Evolutionary conservation across 371 early-diverging fungal genomes (phyloP), one percentile per base, ranked within the genome.

Genomic region (Catenaria anguillulae): DNA sequence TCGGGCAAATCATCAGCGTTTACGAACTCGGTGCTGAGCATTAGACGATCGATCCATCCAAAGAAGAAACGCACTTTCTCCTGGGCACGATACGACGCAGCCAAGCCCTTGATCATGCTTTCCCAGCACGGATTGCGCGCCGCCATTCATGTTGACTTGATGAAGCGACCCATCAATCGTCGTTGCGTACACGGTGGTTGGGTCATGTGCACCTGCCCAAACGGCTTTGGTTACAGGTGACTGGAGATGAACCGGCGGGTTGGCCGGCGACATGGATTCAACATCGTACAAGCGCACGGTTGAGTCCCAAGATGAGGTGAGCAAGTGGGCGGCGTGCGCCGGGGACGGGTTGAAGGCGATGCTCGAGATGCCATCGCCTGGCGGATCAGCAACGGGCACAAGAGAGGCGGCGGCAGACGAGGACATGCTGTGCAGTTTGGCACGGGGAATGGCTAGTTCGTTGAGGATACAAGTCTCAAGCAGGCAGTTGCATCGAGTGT

Each of bases 251-350:
- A 75, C 67, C 66, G 84, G 83, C 48, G 73, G 23, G 4, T n/a
- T 17, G 46, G 23, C 70, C 29, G 75, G 66, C n/a, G n/a, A n/a
- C 5, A 89, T 87, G 35, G 63, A 66, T 23, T 70, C 71, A 3
- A 82, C 83, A 69, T 95, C 86, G 66, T 95, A 92, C 4, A 92
- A 71, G 4, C 89, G 77, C 31, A 92, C 83, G 19, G 74, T 80
- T 86, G 76, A 81, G 71, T 96, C 95, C 96, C 96, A 96, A 12
- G 89, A 88, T 24, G 90, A 79, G 12, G 77, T 89, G 42, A 89
- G 76, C 29, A 96, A 73, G 24, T 80, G 65, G 29, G 69, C 67
- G 21, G 83, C 74, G 60, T 83, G 81, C 15, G 69, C 68, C 19
- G 84, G 84, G 64, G 76, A 73, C 19, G 84, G 84, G 64, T 75